These are phyloP conservation scores for Calonectria henricotiae DNA, from an alignment of 2,329 filamentous ascomycete species.

Conservation along the genomic window DNA sequence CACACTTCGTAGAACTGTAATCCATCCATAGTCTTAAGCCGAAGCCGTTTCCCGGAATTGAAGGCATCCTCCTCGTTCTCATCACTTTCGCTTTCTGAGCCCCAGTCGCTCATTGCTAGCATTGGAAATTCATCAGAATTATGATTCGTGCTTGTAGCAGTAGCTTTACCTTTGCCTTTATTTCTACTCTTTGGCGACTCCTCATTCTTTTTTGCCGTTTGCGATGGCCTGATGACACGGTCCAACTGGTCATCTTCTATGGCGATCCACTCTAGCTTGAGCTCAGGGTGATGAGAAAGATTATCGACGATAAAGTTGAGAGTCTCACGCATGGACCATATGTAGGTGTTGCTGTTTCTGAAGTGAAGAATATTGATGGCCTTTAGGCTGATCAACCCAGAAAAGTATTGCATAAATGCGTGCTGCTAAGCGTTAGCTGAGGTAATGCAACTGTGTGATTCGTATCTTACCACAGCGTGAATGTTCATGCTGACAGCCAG, in stretches of 20 bases:
- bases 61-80: constrained; percentile 54
- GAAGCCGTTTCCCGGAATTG: constrained; percentile 55
- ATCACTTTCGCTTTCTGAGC: constrained; percentile 58
- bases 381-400: constrained; percentile 65
- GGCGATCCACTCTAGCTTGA: constrained; percentile 74
- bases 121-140: constrained; percentile 49
- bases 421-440: constrained; percentile 63
- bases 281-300: constrained; percentile 69
- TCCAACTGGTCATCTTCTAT: constrained; percentile 69
- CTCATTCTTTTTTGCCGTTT: constrained; percentile 52
- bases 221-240: constrained; percentile 63
- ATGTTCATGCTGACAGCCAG: constrained; percentile 72
- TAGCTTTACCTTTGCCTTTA: constrained; percentile 59
- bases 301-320: constrained; percentile 74
- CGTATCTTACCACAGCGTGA: constrained; percentile 67
- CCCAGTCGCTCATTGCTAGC: constrained; percentile 52
- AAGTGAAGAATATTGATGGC: constrained; percentile 72
- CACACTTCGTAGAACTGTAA: constrained; percentile 61
- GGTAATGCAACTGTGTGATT: not conserved
- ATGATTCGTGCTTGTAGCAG: constrained; percentile 37
- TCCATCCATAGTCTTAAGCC: constrained; percentile 58
- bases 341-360: constrained; percentile 71
- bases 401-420: constrained; percentile 70
- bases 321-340: constrained; percentile 72
- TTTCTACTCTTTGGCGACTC: constrained; percentile 52